A percentile compares a stretch with the other conserved stretches of the same genome.
phyloP scores from a whole-genome alignment of 2,329 filamentous ascomycete genomes.

The Dichotomopilus funicola region DNA sequence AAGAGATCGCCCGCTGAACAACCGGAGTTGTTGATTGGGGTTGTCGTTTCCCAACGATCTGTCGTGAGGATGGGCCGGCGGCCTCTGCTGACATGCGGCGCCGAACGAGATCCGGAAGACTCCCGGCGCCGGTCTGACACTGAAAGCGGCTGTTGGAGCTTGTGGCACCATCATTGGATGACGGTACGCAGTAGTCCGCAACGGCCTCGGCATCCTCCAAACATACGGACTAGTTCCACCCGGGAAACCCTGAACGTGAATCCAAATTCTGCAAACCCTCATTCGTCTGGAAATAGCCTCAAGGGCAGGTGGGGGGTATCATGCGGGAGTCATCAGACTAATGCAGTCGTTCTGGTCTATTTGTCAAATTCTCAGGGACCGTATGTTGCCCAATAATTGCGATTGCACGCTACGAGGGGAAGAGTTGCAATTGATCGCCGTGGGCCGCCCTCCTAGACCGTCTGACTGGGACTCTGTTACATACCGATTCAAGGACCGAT shows the following conservation, averaged over 20 bases:
- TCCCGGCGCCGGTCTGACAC: slow-evolving; percentile 7
- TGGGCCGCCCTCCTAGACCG: slow-evolving; percentile 22
- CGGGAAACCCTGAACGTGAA: not conserved
- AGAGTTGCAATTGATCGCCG: slow-evolving; percentile 20
- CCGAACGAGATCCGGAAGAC: slow-evolving; percentile 3
- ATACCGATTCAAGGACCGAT: slow-evolving; percentile 10
- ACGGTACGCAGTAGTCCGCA: slow-evolving; percentile 13
- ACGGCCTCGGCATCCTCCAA: not conserved
- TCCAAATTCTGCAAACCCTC: not conserved
- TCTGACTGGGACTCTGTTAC: slow-evolving; percentile 14
- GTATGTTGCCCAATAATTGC: slow-evolving; percentile 22
- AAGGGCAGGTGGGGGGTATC: slow-evolving; percentile 3
- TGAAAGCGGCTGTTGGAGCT: slow-evolving; percentile 4
- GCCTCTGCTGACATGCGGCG: slow-evolving; percentile 21
- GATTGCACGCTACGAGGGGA: slow-evolving; percentile 9
- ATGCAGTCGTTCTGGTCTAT: slow-evolving; percentile 4
- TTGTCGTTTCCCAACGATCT: slow-evolving; percentile 3
- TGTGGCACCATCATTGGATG: slow-evolving; percentile 18
- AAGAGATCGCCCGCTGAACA: slow-evolving; percentile 4
- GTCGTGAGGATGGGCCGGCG: slow-evolving; percentile 13
- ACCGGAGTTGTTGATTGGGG: slow-evolving; percentile 5
- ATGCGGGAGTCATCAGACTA: not conserved
- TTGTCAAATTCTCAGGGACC: not conserved
- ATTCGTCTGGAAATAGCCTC: not conserved
- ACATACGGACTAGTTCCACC: slow-evolving; percentile 4